Evolutionary conservation across 768 basidiomycete species (phyloP), one percentile per base, ranked within the genome.

Genomic region (Cubamyces sp.): DNA sequence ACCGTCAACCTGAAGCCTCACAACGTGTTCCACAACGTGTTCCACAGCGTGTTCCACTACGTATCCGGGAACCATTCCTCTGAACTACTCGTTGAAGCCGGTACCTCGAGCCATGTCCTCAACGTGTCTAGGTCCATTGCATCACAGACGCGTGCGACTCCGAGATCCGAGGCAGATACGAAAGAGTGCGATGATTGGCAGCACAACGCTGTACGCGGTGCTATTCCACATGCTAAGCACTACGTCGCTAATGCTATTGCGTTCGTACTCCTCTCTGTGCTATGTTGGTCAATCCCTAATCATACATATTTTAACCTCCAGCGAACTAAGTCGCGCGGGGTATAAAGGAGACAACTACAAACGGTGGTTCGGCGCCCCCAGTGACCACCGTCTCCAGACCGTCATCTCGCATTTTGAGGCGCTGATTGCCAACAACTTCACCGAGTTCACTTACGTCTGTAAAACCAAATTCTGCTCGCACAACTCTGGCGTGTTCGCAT

Each of bases 31-130:
- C 73, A 80, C 62, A 71, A 76, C 52, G 40, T 50, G 3, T 46
- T 42, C 2, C 66, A 69, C 34, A 80, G 80, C 70, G 71, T 73
- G 64, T 45, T 74, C 43, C 73, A 80, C 62, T 71, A 76, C 52
- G 40, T 50, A 1, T 46, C 50, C 2, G 19, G 34, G 7, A 21
- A 26, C 34, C 28, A 14, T 6, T 9, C 53, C 25, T 45, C 21
- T 5, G 21, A 12, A 15, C 14, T 60, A 4, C 42, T 47, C 5
- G 42, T 51, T 2, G 23, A 15, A 21, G 26, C 23, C 21, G 30
- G 28, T 15, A 21, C 45, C 23, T 30, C 51, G 0, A 49, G 12
- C 18, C 46, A 42, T 21, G 47, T 25, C 1, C n/a, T 58, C n/a
- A 58, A 58, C 40, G 39, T 58, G 9, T 19, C 57, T 1, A 48